Conservation (phyloP, 2,329 filamentous ascomycete genomes). For the Sphaerulina musiva region DNA sequence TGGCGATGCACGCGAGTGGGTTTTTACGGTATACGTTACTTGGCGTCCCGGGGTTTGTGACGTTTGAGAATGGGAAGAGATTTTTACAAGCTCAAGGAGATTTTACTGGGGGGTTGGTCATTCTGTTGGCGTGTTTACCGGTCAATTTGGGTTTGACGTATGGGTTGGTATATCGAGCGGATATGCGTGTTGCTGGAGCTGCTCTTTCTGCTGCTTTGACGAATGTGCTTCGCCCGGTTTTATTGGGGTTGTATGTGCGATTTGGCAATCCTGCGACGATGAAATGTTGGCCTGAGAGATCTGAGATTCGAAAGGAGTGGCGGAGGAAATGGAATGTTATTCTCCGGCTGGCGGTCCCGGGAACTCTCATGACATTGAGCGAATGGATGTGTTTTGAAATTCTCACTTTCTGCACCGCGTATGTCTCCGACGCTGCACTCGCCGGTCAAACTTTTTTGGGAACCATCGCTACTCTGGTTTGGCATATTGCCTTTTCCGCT, state of each 20-base stretch:
- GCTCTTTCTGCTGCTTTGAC: conserved; percentile 43
- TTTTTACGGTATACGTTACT: conserved; percentile 47
- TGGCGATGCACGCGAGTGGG: conserved; percentile 45
- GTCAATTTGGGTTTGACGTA: conserved; percentile 18
- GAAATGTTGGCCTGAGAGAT: conserved; percentile 39
- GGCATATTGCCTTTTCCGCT: conserved; percentile 38
- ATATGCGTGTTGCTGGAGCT: conserved; percentile 47
- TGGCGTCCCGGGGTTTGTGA: conserved; percentile 49
- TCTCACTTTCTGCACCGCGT: conserved; percentile 32
- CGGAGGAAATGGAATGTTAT: conserved; percentile 30
- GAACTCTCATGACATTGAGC: conserved; percentile 23
- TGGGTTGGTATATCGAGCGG: conserved; percentile 25
- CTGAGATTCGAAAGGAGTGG: no score
- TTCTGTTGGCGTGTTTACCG: conserved; percentile 14
- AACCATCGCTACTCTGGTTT: conserved; percentile 32
- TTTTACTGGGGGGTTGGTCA: conserved; percentile 41
- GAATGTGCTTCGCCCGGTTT: conserved; percentile 41
- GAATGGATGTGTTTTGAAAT: conserved; percentile 30
- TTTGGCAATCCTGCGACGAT: conserved; percentile 37
- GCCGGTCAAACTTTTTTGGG: conserved; percentile 22
- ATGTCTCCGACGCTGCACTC: conserved; percentile 22
- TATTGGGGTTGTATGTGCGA: conserved; percentile 44
- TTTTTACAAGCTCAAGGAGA: conserved; percentile 52
- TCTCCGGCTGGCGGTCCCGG: conserved; percentile 22
- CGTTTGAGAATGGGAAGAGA: conserved; percentile 50